These are phyloP conservation scores for Plantago major DNA, from an alignment of 257 asterid genomes.

Conservation along the genomic window DNA sequence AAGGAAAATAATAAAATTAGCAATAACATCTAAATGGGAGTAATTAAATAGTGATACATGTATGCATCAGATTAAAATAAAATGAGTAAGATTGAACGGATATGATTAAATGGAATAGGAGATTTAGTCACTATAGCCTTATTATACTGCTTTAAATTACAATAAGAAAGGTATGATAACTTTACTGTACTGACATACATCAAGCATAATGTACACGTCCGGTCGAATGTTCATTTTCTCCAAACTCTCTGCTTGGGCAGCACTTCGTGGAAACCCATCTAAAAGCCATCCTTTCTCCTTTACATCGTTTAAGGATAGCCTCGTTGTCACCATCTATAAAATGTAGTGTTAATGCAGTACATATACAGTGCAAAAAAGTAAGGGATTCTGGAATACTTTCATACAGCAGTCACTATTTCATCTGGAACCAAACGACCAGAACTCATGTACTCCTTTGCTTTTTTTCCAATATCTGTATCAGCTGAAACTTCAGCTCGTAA, in stretches of 20 bases:
- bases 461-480: slow-evolving; percentile 72
- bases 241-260: slow-evolving; percentile 83
- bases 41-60: too few species aligned
- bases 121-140: too few species aligned
- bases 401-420: slow-evolving; percentile 83
- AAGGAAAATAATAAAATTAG: too few species aligned
- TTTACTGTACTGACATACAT: slow-evolving; percentile 44
- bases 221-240: slow-evolving; percentile 74
- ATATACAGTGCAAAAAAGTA: slow-evolving; percentile 18
- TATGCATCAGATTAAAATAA: too few species aligned
- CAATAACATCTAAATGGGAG: too few species aligned
- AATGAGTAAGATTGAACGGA: too few species aligned
- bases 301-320: slow-evolving; percentile 69
- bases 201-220: slow-evolving; percentile 72
- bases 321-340: slow-evolving; percentile 76
- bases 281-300: slow-evolving; percentile 96
- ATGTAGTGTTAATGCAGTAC: slow-evolving; percentile 19
- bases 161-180: slow-evolving; percentile 9
- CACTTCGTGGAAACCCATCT: slow-evolving; percentile 87
- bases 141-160: neutral
- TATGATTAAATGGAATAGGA: too few species aligned
- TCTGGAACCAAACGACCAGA: slow-evolving; percentile 87
- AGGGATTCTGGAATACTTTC: slow-evolving; percentile 18
- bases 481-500: slow-evolving; percentile 90
- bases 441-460: slow-evolving; percentile 87